These are phyloP conservation scores for Blastobotrys illinoisensis DNA, from an alignment of 1,139 yeast species.

Conservation along the genomic window DNA sequence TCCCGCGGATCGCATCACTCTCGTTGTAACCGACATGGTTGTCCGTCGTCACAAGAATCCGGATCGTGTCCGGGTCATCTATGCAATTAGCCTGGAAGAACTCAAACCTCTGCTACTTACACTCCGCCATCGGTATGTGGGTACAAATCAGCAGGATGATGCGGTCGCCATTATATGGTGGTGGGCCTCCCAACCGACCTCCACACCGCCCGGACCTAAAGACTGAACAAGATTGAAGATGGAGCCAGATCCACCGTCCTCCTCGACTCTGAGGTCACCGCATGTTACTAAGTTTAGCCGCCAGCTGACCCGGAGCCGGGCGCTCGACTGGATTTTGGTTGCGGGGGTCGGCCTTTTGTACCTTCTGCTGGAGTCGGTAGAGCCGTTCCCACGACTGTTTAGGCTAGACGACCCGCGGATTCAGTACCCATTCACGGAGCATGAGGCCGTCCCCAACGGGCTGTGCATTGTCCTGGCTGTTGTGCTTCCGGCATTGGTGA, in stretches of 20 bases:
- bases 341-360: conserved; percentile 19
- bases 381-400: conserved; percentile 31
- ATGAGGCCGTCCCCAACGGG: conserved; percentile 44
- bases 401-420: conserved; percentile 34
- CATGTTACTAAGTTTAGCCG: background rate
- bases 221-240: background rate
- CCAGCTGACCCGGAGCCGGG: background rate
- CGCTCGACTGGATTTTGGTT: conserved; percentile 23
- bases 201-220: background rate
- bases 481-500: conserved; percentile 28
- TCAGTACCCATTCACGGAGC: conserved; percentile 49
- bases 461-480: conserved; percentile 30
- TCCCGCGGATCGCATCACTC: conserved; percentile 82
- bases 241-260: background rate
- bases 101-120: background rate
- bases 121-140: background rate
- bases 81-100: background rate
- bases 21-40: conserved; percentile 95
- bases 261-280: background rate
- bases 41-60: conserved; percentile 83
- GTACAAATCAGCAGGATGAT: background rate
- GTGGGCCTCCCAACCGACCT: background rate
- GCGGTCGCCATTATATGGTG: background rate
- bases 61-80: conserved; percentile 47
- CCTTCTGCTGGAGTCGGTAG: conserved; percentile 21